Conservation (phyloP, 768 basidiomycete genomes). For the Auriscalpium vulgare region DNA sequence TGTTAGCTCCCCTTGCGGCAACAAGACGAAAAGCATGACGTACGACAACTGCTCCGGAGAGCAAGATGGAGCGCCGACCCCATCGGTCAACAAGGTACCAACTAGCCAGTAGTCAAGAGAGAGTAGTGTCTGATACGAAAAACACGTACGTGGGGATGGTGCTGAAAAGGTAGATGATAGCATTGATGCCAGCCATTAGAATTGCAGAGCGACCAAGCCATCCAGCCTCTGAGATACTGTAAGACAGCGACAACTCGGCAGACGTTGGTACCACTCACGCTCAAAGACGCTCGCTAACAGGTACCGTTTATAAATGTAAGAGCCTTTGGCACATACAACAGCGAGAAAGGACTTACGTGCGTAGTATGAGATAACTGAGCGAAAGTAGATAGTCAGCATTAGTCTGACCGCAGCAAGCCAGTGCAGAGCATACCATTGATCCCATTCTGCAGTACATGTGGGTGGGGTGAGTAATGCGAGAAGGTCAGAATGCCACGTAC, state of each 20-base stretch:
- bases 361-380: slow-evolving; percentile 87
- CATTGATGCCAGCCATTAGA: slow-evolving; percentile 93
- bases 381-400: neutral
- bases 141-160: slow-evolving; percentile 70
- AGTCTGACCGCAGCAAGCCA: neutral
- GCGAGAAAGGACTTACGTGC: slow-evolving; percentile 53
- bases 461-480: neutral
- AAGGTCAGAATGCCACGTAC: slow-evolving; percentile 36
- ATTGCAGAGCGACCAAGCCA: slow-evolving; percentile 93
- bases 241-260: neutral
- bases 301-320: neutral
- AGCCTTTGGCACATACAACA: slow-evolving; percentile 3
- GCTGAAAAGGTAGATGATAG: slow-evolving; percentile 69
- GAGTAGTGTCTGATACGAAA: slow-evolving; percentile 5
- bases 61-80: slow-evolving; percentile 80
- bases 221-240: slow-evolving; percentile 61
- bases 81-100: slow-evolving; percentile 94
- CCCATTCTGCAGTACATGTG: slow-evolving; percentile 55
- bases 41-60: slow-evolving; percentile 78
- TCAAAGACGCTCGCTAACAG: slow-evolving; percentile 79
- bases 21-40: slow-evolving; percentile 16
- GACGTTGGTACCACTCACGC: slow-evolving; percentile 35
- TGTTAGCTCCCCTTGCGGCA: neutral
- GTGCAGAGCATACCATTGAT: slow-evolving; percentile 66
- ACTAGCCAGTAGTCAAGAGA: slow-evolving; percentile 30